Conservation (phyloP, 495 filamentous ascomycete genomes). For the Cercophora sp. region DNA sequence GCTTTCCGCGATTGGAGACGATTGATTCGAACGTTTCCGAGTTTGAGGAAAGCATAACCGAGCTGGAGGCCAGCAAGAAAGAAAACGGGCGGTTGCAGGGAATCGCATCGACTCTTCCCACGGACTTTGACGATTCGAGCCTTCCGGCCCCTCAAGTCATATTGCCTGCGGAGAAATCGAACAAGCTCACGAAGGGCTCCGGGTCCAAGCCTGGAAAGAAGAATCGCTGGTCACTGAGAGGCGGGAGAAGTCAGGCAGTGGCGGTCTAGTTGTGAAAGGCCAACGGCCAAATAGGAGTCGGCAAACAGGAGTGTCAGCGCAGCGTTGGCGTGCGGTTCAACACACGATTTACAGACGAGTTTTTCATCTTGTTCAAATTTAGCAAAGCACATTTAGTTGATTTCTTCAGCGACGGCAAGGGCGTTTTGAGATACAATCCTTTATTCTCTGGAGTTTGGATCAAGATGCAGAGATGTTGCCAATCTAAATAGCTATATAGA, state of each 20-base stretch:
- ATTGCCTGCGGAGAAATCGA: conserved; percentile 13
- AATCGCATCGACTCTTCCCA: conserved; percentile 11
- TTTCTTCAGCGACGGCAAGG: no score
- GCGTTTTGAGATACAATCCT: no score
- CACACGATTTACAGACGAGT: no score
- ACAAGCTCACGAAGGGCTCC: conserved; percentile 24
- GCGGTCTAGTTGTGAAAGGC: background rate
- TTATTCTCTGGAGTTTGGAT: no score
- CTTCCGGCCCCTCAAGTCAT: conserved; percentile 12
- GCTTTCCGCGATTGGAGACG: conserved; percentile 22
- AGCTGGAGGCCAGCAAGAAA: background rate
- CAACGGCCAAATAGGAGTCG: no score
- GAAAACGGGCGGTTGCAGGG: conserved; percentile 1
- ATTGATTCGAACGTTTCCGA: conserved; percentile 22
- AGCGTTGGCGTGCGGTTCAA: no score
- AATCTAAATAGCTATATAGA: no score
- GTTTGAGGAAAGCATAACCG: conserved; percentile 5
- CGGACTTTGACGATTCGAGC: conserved; percentile 17
- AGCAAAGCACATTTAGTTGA: no score
- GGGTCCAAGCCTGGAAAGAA: conserved; percentile 23
- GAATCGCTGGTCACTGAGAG: conserved; percentile 23
- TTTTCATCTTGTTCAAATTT: no score
- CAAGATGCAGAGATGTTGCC: no score
- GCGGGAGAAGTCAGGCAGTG: conserved; percentile 16
- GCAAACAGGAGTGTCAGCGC: no score